Evolutionary conservation across 805 yeast genomes (phyloP).

Genomic region (Hanseniaspora taiwanica): DNA sequence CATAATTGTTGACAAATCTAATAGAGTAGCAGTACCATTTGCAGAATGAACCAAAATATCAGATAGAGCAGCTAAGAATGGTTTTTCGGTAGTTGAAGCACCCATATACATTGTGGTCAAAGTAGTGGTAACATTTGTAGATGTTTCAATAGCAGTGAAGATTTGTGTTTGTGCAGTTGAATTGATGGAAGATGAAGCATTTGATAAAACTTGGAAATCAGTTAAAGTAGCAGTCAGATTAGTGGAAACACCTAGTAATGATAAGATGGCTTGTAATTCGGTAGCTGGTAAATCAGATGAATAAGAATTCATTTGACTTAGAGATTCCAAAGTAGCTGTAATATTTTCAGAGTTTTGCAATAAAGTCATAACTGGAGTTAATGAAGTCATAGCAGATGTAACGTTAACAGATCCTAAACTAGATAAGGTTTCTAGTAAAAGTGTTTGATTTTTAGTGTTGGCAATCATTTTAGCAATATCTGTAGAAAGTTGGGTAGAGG

Average conservation of each 20-base stretch:
- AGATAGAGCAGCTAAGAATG: constrained; percentile 4
- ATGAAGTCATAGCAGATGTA: constrained; percentile 8
- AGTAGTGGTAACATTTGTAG: constrained; percentile 10
- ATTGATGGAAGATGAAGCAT: constrained; percentile 3
- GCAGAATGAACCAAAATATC: constrained; percentile 2
- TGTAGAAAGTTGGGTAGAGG: background rate
- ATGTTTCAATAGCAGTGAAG: constrained; percentile 5
- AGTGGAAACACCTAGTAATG: constrained; percentile 1
- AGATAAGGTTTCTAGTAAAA: constrained; percentile 1
- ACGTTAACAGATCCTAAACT: constrained; percentile 3
- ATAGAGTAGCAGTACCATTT: constrained; percentile 15
- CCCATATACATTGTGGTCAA: constrained; percentile 13
- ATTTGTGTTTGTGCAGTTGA: constrained; percentile 2
- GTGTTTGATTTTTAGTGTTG: constrained; percentile 5
- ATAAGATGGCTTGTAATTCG: constrained; percentile 5
- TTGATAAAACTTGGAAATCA: constrained; percentile 2
- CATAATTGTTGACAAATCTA: constrained; percentile 14
- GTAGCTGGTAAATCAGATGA: constrained; percentile 6
- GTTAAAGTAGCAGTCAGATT: constrained; percentile 4
- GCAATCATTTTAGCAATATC: constrained; percentile 4
- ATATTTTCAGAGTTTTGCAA: constrained; percentile 11
- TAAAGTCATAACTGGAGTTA: constrained; percentile 9
- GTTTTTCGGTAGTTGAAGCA: constrained; percentile 6
- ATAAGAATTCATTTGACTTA: constrained; percentile 12
- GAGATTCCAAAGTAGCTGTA: constrained; percentile 11